Conservation (phyloP, 2,329 filamentous ascomycete genomes). For the Diaporthe capsici region DNA sequence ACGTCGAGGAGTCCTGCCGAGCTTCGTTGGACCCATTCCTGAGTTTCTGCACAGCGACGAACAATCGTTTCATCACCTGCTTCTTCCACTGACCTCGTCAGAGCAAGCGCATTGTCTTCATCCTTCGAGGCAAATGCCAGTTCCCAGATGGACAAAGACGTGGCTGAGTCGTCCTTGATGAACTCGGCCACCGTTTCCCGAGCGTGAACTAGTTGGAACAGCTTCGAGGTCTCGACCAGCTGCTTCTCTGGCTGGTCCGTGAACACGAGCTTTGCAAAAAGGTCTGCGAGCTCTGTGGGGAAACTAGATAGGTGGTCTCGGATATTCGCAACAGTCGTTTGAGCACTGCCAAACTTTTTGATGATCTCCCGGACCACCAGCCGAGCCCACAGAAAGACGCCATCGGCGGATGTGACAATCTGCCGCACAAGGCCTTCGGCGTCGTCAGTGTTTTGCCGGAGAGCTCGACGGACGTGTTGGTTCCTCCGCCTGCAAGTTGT, state of each 20-base stretch:
- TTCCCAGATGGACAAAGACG: conserved; percentile 52
- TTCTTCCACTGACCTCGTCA: conserved; percentile 44
- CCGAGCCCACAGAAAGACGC: conserved; percentile 48
- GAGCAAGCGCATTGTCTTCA: conserved; percentile 43
- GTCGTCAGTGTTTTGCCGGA: conserved; percentile 37
- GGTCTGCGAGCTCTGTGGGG: conserved; percentile 47
- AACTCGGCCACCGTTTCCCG: conserved; percentile 52
- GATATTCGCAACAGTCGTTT: conserved; percentile 30
- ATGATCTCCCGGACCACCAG: conserved; percentile 50
- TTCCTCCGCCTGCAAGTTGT: conserved; percentile 30
- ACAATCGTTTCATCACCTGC: conserved; percentile 43
- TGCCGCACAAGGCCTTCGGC: conserved; percentile 29
- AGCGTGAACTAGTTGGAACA: conserved; percentile 51
- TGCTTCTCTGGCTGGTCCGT: conserved; percentile 44
- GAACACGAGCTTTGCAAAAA: conserved; percentile 52
- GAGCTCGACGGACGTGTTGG: conserved; percentile 36
- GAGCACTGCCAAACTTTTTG: conserved; percentile 38
- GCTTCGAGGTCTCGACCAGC: conserved; percentile 44
- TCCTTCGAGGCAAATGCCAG: conserved; percentile 49
- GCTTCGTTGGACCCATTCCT: conserved; percentile 30
- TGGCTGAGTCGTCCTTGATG: conserved; percentile 50
- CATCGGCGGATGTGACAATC: conserved; percentile 44
- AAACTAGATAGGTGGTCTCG: conserved; percentile 41
- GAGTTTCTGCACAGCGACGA: conserved; percentile 11
- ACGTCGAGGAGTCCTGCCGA: conserved; percentile 35